Evolutionary conservation across 306 rosid species (phyloP).

Genomic region (Inga laurina): DNA sequence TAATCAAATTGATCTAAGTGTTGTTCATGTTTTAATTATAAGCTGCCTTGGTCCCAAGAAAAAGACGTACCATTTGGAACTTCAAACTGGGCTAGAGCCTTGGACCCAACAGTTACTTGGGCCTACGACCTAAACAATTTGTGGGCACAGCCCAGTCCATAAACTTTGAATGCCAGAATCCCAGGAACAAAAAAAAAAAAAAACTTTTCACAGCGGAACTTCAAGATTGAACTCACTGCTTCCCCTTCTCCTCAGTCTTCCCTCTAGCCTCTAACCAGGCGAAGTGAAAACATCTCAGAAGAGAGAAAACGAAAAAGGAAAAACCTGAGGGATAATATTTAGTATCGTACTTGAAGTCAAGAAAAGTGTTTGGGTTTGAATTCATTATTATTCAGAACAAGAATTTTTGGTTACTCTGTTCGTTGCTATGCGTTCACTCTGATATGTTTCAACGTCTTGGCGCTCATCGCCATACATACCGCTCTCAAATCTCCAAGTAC

Average conservation of each 20-base stretch:
- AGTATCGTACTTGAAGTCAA: neutral
- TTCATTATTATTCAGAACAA: neutral
- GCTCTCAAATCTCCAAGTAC: slow-evolving; percentile 58
- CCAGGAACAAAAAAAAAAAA: neutral
- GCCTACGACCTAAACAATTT: neutral
- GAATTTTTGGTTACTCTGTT: neutral
- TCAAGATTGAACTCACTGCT: neutral
- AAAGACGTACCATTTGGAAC: too few species aligned
- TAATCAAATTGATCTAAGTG: too few species aligned
- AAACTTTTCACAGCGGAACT: neutral
- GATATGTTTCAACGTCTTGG: slow-evolving; percentile 82
- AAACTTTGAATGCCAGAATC: neutral
- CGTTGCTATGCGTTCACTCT: slow-evolving; percentile 58
- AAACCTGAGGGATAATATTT: neutral
- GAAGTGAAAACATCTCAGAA: neutral
- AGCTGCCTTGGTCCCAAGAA: too few species aligned
- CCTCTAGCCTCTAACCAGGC: slow-evolving; percentile 1
- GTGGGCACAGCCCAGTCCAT: neutral
- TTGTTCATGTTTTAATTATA: too few species aligned
- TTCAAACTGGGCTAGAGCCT: neutral
- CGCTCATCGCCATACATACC: slow-evolving; percentile 75
- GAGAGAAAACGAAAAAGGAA: neutral
- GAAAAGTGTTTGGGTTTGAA: neutral
- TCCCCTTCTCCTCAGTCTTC: neutral
- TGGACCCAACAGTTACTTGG: neutral